Conservation (phyloP, 2,329 filamentous ascomycete species). For the Colletotrichum graminicola region DNA sequence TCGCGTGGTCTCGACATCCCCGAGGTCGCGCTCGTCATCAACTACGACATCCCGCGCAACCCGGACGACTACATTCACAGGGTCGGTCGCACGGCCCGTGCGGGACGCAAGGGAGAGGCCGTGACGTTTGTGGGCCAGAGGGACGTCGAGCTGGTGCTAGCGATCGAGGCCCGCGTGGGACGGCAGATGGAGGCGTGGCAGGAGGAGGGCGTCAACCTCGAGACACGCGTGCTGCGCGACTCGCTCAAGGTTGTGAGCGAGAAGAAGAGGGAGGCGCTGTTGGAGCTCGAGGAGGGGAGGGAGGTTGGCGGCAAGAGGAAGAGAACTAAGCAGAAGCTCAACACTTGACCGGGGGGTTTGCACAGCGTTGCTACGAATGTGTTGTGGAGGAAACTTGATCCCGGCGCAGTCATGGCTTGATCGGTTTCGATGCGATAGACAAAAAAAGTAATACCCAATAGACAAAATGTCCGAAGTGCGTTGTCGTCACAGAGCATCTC, state of each 20-base stretch:
- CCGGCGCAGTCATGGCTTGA: background rate
- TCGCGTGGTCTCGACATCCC: conserved; percentile 96
- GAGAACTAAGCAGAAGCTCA: conserved; percentile 69
- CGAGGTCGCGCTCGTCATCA: conserved; percentile 88
- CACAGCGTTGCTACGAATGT: no score
- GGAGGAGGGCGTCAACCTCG: conserved; percentile 94
- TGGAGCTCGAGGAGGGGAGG: conserved; percentile 92
- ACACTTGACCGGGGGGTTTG: conserved; percentile 6
- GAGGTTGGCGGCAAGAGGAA: conserved; percentile 91
- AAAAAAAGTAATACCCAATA: conserved; percentile 37
- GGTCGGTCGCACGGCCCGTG: conserved; percentile 94
- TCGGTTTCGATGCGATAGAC: conserved; percentile 21
- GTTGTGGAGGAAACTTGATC: background rate
- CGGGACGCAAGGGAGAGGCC: conserved; percentile 83
- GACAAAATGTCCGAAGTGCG: background rate
- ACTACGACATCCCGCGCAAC: conserved; percentile 96
- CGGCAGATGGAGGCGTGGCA: conserved; percentile 84
- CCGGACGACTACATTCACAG: conserved; percentile 98
- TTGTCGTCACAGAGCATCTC: background rate
- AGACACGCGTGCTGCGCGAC: conserved; percentile 87
- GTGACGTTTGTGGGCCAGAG: conserved; percentile 93
- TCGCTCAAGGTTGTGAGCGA: conserved; percentile 91
- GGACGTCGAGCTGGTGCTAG: conserved; percentile 90
- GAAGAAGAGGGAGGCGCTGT: conserved; percentile 91
- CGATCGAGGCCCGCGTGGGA: conserved; percentile 88